Conservation (phyloP, 192 early-diverging fungal species). For the Backusella luteola region DNA sequence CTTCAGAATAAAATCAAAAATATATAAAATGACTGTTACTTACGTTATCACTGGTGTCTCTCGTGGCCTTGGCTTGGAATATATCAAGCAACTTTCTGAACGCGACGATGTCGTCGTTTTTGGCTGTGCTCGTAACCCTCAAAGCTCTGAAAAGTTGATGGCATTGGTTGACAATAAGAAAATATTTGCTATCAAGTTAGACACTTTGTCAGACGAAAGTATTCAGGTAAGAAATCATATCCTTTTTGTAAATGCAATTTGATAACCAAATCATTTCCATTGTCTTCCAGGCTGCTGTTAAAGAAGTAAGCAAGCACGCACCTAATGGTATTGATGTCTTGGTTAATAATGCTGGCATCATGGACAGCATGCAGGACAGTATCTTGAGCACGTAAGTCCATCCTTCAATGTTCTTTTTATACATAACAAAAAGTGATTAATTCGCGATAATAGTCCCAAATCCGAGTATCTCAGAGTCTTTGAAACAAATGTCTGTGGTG, state of each 20-base stretch:
- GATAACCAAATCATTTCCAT: neutral
- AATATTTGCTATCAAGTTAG: slow-evolving; percentile 22
- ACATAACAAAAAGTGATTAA: neutral
- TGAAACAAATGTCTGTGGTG: slow-evolving; percentile 34
- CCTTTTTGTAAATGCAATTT: neutral
- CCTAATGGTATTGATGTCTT: slow-evolving; percentile 34
- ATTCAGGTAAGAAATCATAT: slow-evolving; percentile 20
- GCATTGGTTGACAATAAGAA: slow-evolving; percentile 25
- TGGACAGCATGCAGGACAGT: neutral
- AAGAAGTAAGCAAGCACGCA: slow-evolving; percentile 16
- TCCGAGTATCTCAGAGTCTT: slow-evolving; percentile 19
- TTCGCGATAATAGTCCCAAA: slow-evolving; percentile 1
- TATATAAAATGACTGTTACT: slow-evolving; percentile 4
- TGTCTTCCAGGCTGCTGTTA: slow-evolving; percentile 17
- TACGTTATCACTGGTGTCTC: slow-evolving; percentile 33
- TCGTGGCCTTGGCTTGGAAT: slow-evolving; percentile 37
- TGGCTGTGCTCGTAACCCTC: slow-evolving; percentile 26
- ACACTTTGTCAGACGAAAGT: slow-evolving; percentile 7
- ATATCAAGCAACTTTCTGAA: slow-evolving; percentile 17
- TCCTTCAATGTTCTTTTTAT: too few species aligned
- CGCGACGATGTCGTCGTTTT: slow-evolving; percentile 24
- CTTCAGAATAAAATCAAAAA: neutral
- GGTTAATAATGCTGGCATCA: slow-evolving; percentile 36
- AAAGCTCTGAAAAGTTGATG: slow-evolving; percentile 9
- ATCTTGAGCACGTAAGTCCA: slow-evolving; percentile 9